Conservation (phyloP, 73 alveolate genomes). For the Symbiodinium pilosum region DNA sequence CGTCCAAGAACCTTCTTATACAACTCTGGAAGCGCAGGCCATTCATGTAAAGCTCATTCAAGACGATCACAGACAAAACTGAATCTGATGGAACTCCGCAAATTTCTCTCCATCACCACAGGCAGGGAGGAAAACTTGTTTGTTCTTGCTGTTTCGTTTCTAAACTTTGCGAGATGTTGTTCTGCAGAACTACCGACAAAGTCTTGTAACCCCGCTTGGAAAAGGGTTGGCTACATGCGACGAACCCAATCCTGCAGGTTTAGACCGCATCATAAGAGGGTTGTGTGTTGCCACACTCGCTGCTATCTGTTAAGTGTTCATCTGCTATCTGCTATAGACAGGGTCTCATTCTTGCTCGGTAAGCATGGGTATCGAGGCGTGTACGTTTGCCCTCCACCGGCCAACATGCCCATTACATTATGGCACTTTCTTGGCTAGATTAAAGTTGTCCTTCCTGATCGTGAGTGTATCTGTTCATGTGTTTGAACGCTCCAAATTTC, state of each 20-base stretch:
- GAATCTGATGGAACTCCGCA: conserved; percentile 19
- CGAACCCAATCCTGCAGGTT: not conserved
- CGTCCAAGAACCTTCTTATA: not conserved
- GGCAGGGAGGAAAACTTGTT: conserved; percentile 32
- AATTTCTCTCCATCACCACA: conserved; percentile 13
- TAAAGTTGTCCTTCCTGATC: conserved; percentile 9
- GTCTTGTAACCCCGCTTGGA: conserved; percentile 1
- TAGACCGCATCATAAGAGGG: not conserved
- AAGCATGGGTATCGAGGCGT: not conserved
- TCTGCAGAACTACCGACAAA: not conserved
- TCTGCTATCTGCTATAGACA: not conserved
- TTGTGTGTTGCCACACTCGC: not conserved
- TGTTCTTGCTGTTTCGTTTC: not conserved
- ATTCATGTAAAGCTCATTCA: conserved; percentile 9
- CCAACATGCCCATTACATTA: not conserved
- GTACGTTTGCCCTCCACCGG: conserved; percentile 38
- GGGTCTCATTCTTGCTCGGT: conserved; percentile 19
- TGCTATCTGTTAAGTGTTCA: conserved; percentile 7
- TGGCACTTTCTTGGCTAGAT: not conserved
- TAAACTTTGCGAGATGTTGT: not conserved
- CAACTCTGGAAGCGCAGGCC: not conserved
- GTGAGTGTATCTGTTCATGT: not conserved
- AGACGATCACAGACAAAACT: not conserved
- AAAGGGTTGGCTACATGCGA: not conserved
- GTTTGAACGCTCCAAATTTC: not conserved